Evolutionary conservation across 257 asterid genomes (phyloP).

Genomic region (Thymus mandschuricus): DNA sequence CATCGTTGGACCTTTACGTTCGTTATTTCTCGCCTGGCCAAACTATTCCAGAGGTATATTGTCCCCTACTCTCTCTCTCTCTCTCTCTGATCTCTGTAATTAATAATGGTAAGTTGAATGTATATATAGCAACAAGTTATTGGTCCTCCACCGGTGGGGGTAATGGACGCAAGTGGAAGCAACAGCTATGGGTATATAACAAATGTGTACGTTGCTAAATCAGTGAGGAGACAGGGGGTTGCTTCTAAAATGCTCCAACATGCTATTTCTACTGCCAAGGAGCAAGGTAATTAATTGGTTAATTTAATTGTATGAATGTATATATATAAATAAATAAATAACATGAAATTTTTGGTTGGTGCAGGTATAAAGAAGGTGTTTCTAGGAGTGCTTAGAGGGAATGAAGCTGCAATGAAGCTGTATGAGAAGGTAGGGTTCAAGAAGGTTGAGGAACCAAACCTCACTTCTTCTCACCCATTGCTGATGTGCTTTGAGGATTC

Average conservation of each 20-base stretch:
- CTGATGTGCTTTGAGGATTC: neutral
- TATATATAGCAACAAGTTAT: neutral
- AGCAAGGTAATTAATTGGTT: neutral
- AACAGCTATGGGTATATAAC: neutral
- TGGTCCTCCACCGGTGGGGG: neutral
- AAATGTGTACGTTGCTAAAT: neutral
- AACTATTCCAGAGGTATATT: neutral
- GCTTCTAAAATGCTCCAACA: neutral
- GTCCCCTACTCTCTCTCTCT: neutral
- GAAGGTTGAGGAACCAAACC: neutral
- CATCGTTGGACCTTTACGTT: neutral
- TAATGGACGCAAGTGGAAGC: too few relatives aligned
- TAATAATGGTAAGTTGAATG: too few relatives aligned
- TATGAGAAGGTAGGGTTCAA: neutral
- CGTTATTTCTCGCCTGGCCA: neutral
- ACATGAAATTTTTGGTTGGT: neutral
- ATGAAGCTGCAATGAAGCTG: neutral
- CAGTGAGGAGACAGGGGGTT: neutral
- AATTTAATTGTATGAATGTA: neutral
- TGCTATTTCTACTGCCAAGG: neutral
- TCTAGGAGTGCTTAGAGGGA: neutral
- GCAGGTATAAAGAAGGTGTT: slow-evolving; percentile 1
- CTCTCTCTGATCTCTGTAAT: neutral
- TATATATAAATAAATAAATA: neutral
- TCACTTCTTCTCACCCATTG: neutral